A percentile compares a stretch with the other conserved stretches of the same genome.
These are phyloP conservation scores for Polysphondylium violaceum DNA, from an alignment of 78 protist genomes.

Conservation along the genomic window DNA sequence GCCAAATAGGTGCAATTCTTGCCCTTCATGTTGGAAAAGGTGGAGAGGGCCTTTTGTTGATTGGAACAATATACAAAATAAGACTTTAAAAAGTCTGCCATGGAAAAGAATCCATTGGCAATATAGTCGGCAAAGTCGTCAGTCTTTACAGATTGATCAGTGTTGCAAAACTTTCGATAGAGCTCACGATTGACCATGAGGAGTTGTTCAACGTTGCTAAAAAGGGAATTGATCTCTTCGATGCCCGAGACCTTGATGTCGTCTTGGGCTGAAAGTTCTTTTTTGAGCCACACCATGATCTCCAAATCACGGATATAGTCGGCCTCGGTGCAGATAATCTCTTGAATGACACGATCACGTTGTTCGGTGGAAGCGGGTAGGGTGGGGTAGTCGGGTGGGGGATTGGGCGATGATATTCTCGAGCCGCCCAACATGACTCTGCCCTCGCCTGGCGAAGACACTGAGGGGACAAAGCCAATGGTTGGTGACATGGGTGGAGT, in stretches of 20 bases:
- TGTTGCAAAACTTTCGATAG: slow-evolving; percentile 21
- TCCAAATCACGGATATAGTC: slow-evolving; percentile 75
- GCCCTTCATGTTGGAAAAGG: slow-evolving; percentile 30
- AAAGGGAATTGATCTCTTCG: slow-evolving; percentile 54
- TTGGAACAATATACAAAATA: slow-evolving; percentile 70
- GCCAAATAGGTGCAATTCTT: slow-evolving; percentile 61
- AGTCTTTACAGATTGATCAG: neutral
- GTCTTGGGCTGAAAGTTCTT: slow-evolving; percentile 31
- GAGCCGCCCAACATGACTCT: neutral
- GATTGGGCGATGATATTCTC: slow-evolving; percentile 38
- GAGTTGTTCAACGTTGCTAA: slow-evolving; percentile 74
- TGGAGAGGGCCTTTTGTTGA: slow-evolving; percentile 70
- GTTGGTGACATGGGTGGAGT: neutral
- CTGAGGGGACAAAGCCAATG: neutral
- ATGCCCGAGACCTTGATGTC: neutral
- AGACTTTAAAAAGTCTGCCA: slow-evolving; percentile 39
- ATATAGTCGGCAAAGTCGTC: slow-evolving; percentile 13
- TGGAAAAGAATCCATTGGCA: slow-evolving; percentile 29
- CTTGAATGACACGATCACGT: slow-evolving; percentile 46
- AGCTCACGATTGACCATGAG: slow-evolving; percentile 33
- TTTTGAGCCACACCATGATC: slow-evolving; percentile 70
- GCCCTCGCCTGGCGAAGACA: neutral
- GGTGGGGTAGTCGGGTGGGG: slow-evolving; percentile 41
- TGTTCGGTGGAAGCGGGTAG: slow-evolving; percentile 38
- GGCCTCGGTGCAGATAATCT: slow-evolving; percentile 47